Percentiles rank a stretch among this genome's conserved stretches.
These are phyloP conservation scores for Globisporangium iwayamae DNA, from an alignment of 352 stramenopile genomes.

Conservation along the genomic window DNA sequence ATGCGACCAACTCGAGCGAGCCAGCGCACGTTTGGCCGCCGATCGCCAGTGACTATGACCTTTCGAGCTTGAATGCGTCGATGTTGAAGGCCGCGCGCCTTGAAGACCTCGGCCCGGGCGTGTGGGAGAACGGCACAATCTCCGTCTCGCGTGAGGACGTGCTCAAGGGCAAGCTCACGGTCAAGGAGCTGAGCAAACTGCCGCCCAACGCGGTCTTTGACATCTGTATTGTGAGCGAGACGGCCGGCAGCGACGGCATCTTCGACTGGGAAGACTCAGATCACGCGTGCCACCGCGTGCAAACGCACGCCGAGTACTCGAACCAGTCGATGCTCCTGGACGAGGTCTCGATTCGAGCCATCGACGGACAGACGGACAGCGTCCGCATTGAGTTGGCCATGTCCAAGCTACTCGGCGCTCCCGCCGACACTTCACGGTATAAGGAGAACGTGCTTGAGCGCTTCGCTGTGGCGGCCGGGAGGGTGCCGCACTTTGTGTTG, in stretches of 20 bases:
- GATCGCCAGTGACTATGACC: constrained; percentile 36
- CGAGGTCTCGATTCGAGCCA: constrained; percentile 35
- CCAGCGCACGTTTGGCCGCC: constrained; percentile 41
- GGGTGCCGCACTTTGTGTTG: constrained; percentile 63
- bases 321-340: constrained; percentile 70
- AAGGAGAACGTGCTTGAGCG: constrained; percentile 13
- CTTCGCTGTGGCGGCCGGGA: constrained; percentile 25
- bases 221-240: constrained; percentile 71
- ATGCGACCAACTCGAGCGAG: constrained; percentile 18
- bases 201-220: constrained; percentile 68
- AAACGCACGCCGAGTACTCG: constrained; percentile 73
- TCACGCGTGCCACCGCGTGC: constrained; percentile 39
- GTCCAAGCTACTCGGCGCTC: constrained; percentile 45
- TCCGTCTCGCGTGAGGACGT: constrained; percentile 68
- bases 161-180: constrained; percentile 31
- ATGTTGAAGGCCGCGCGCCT: constrained; percentile 50
- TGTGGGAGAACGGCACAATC: constrained; percentile 77
- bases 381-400: constrained; percentile 47
- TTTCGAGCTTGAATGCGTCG: constrained; percentile 36
- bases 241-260: constrained; percentile 57
- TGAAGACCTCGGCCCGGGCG: constrained; percentile 52
- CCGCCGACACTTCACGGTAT: constrained; percentile 2
- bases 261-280: constrained; percentile 42
- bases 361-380: constrained; percentile 38
- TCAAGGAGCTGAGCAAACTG: constrained; percentile 66